A percentile compares a stretch with the other conserved stretches of the same genome.
Conservation (phyloP, 1,284 basidiomycete species). For the Amylostereum chailletii region DNA sequence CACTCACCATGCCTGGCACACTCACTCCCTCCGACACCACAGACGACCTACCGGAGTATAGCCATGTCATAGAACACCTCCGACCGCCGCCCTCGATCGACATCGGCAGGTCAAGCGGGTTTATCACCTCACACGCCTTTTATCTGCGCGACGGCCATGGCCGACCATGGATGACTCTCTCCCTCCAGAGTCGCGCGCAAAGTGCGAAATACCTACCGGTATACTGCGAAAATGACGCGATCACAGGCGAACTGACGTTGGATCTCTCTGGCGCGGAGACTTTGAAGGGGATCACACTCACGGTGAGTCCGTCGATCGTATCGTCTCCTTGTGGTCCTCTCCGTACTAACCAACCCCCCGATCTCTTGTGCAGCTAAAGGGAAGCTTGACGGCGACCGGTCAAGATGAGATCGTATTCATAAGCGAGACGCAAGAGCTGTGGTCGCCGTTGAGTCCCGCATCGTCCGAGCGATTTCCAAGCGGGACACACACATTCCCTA, state of each 20-base stretch:
- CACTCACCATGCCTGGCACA: too few species aligned
- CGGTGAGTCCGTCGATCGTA: conserved; percentile 15
- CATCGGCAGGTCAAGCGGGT: not conserved
- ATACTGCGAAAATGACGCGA: conserved; percentile 19
- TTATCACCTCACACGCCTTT: conserved; percentile 21
- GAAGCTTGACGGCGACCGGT: conserved; percentile 25
- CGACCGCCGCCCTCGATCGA: not conserved
- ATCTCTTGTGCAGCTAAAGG: conserved; percentile 16
- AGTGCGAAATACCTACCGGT: conserved; percentile 19
- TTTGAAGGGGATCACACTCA: conserved; percentile 20
- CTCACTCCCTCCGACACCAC: too few species aligned
- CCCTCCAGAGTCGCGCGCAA: conserved; percentile 20
- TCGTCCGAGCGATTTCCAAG: conserved; percentile 15
- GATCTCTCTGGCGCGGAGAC: conserved; percentile 21
- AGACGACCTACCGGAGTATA: too few species aligned
- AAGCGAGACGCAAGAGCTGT: conserved; percentile 17
- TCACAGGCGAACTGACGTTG: conserved; percentile 22
- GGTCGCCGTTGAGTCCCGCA: conserved; percentile 11
- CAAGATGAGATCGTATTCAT: conserved; percentile 27
- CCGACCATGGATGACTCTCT: conserved; percentile 21
- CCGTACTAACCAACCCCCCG: not conserved
- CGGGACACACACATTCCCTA: conserved; percentile 23
- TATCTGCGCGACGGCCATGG: conserved; percentile 33
- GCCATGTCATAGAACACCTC: not conserved
- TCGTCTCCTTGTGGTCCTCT: not conserved